These are phyloP conservation scores for Lasiodiplodia hormozganensis DNA, from an alignment of 2,329 filamentous ascomycete species.

Conservation along the genomic window DNA sequence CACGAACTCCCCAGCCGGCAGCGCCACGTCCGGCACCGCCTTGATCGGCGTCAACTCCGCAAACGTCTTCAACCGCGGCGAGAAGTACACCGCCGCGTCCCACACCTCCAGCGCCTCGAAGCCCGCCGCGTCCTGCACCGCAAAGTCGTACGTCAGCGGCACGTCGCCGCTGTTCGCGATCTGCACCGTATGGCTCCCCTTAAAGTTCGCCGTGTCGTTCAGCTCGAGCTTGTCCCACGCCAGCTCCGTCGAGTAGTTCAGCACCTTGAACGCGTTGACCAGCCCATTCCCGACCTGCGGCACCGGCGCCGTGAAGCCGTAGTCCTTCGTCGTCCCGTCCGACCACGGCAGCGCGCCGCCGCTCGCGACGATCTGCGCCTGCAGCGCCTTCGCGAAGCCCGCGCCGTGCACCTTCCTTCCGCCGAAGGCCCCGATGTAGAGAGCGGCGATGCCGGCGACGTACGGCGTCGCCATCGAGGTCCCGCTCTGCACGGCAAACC, in stretches of 20 bases:
- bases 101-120: constrained; percentile 57
- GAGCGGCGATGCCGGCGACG: constrained; percentile 55
- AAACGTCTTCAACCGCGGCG: constrained; percentile 32
- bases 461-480: constrained; percentile 68
- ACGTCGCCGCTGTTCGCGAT: constrained; percentile 62
- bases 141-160: constrained; percentile 60
- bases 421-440: constrained; percentile 39
- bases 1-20: constrained; percentile 35
- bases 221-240: constrained; percentile 66
- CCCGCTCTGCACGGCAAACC: constrained; percentile 61
- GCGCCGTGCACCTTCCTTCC: constrained; percentile 34
- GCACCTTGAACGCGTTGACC: constrained; percentile 66
- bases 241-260: constrained; percentile 61
- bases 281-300: constrained; percentile 68
- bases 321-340: constrained; percentile 30
- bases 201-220: constrained; percentile 68
- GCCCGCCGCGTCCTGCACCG: constrained; percentile 58
- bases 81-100: constrained; percentile 33
- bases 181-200: constrained; percentile 58
- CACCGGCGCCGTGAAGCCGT: constrained; percentile 51
- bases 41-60: constrained; percentile 3
- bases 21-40: constrained; percentile 32
- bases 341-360: constrained; percentile 37
- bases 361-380: constrained; percentile 39
- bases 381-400: constrained; percentile 37